Evolutionary conservation across 2,329 filamentous ascomycete species (phyloP), one percentile per base, ranked within the genome.

Genomic region (Fusarium veterinarium): DNA sequence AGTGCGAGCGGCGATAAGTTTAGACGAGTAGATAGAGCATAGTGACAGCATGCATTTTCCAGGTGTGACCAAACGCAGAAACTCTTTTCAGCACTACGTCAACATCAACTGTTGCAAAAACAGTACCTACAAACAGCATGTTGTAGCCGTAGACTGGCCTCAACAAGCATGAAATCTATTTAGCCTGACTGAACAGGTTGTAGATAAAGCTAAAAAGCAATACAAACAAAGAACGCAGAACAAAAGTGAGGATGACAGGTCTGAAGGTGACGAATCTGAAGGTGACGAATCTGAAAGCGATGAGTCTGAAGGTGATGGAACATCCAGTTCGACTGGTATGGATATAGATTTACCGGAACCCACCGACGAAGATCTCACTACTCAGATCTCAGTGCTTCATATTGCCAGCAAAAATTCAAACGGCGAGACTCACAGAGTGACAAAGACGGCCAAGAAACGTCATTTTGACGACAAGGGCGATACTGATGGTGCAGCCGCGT

Each of bases 41-140:
- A 19, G 44, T 3, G 28, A 46, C 6, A 13, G 5, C 40, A 17
- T 4, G 14, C 0, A 6, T 11, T 5, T 12, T 44, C 17, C 4
- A 12, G 10, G 10, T 25, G 7, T 1, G 11, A 44, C 5, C 3
- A 44, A 40, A n/a, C 8, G 11, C 7, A n/a, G 37, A 20, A 12
- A n/a, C 10, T n/a, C 12, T 20, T 40, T 14, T n/a, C 3, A 42
- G n/a, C 14, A 16, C 1, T 11, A 40, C 8, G 19, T 40, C 19
- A 1, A 40, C 20, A 20, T 2, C 11, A 4, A 19, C 4, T 19
- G 3, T 20, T 20, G 4, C 9, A 38, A 38, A 20, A 10, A 20
- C 10, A 38, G 19, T 38, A 38, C 17, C 9, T 10, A 10, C 37
- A 38, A 12, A 10, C 16, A 6, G 19, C 16, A 8, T 28, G 28